A percentile compares a stretch with the other conserved stretches of the same genome.
Evolutionary conservation across 2,329 filamentous ascomycete genomes (phyloP).

Genomic region (Amesomyces nigricolor): DNA sequence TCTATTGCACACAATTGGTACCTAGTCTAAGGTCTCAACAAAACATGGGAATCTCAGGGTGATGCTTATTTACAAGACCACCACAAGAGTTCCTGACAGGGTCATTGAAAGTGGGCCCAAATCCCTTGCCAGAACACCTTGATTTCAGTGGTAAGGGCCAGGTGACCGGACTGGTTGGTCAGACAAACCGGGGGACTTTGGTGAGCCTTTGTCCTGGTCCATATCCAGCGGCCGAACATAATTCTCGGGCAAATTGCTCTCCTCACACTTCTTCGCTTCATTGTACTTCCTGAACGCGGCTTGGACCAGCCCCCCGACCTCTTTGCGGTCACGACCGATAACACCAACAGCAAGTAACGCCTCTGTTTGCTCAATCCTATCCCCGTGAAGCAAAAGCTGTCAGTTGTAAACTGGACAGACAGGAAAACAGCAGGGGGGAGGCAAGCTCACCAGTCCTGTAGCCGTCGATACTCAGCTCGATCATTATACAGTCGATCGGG

Average conservation of each 20-base stretch:
- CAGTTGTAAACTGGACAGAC: neutral
- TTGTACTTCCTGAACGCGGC: constrained; percentile 41
- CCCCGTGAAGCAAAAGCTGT: neutral
- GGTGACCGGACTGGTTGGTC: neutral
- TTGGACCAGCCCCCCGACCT: constrained; percentile 40
- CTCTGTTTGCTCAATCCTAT: constrained; percentile 46
- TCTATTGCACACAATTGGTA: too few relatives aligned
- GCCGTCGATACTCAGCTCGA: constrained; percentile 39
- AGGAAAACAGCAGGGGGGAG: neutral
- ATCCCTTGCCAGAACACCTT: neutral
- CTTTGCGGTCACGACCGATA: constrained; percentile 37
- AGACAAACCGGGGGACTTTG: too few relatives aligned
- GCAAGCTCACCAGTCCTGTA: constrained; percentile 40
- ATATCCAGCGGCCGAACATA: constrained; percentile 15
- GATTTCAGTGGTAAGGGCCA: neutral
- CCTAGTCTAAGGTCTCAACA: too few relatives aligned
- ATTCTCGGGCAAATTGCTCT: constrained; percentile 34
- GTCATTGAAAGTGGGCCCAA: too few relatives aligned
- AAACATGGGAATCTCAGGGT: too few relatives aligned
- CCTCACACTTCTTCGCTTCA: constrained; percentile 36
- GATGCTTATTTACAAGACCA: too few relatives aligned
- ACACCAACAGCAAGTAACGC: constrained; percentile 38
- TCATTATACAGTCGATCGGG: constrained; percentile 44
- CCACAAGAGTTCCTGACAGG: too few relatives aligned
- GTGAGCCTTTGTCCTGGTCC: neutral